Evolutionary conservation across 1,139 yeast genomes (phyloP), one percentile per base, ranked within the genome.

Genomic region (Cylindricascospora bacillispora): DNA sequence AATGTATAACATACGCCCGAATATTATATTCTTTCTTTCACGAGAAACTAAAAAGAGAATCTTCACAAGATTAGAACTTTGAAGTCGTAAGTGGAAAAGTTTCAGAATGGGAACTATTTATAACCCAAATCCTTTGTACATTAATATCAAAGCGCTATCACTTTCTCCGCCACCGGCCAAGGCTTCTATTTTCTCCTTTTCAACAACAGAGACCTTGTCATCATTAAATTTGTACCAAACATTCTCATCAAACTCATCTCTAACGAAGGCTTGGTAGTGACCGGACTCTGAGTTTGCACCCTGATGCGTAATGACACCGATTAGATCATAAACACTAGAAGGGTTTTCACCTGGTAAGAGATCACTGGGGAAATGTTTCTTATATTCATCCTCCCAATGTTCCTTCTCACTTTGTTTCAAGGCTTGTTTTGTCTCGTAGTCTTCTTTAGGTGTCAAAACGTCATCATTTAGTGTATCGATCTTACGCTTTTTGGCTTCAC

Each of bases 281-380:
- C 99, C 99, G 23, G 95, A 79, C 54, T 92, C 97, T 0, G 98
- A 95, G 29, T 86, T 75, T 4, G 95, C 78, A 27, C 99, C 99
- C 47, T 78, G 80, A 58, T 89, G 99, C 2, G 97, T 85, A 36
- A 89, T 73, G 16, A 89, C 72, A 1, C 94, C 89, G 30, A 64
- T 63, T 41, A 92, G 68, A 43, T 83, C 85, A 52, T 89, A 89
- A 23, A 89, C 70, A 2, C 92, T 83, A 1, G 93, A 77, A 3
- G 94, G 89, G 49, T 86, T 86, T 44, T 81, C 86, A 12, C 85
- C 80, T 4, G 67, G 59, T 24, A 56, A 54, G 28, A 59, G 37
- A 31, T 49, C 42, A 5, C 40, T 33, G 15, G 64, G 63, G 43
- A 42, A 56, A 29, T 47, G 49, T 25, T 48, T 63, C 33, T 47